Evolutionary conservation across 2,329 filamentous ascomycete genomes (phyloP), one percentile per base, ranked within the genome.

Genomic region (Botrytis paeoniae): DNA sequence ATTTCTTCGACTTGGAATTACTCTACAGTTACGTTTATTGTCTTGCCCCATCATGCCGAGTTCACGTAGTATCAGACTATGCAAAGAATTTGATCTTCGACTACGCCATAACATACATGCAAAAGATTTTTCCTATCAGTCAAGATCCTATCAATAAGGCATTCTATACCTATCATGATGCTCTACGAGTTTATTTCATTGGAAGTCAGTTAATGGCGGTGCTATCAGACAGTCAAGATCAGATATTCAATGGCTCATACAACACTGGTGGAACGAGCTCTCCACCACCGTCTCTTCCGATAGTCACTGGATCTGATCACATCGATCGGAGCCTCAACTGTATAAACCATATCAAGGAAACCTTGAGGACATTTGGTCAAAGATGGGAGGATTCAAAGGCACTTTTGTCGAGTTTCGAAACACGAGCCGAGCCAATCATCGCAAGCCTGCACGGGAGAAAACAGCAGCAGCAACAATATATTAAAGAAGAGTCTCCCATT

Each of bases 21-120:
- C 88, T 95, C 64, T 98, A 97, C 83, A 97, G 93, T 79, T 96
- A 94, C 78, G 92, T 97, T 37, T 94, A 98, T 81, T 93, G 95
- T 73, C 87, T 98, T 12, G 94, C 94, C 0, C 93, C 94, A 0
- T 95, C 92, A 51, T 89, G 90, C 1, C 87, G 92, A 63, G 89
- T 92, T 5, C 92, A 93, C 0, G 85, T 88, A 35, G 89, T 95
- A 68, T 91, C 89, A 5, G 88, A 93, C 63, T 94, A 95, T 80
- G 92, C 91, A 54, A 92, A 94, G 75, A 86, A 90, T 43, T 85
- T 97, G 37, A 93, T 97, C 59, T 97, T 97, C 80, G 94, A 97
- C 80, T 91, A 96, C 79, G 91, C 91, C 75, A 89, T 95, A 76
- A 88, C 91, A n/a, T 98, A 96, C 79, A 88, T 96, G 66, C 88